Evolutionary conservation across 2,329 filamentous ascomycete genomes (phyloP).

Genomic region (Sclerotinia subarctica): DNA sequence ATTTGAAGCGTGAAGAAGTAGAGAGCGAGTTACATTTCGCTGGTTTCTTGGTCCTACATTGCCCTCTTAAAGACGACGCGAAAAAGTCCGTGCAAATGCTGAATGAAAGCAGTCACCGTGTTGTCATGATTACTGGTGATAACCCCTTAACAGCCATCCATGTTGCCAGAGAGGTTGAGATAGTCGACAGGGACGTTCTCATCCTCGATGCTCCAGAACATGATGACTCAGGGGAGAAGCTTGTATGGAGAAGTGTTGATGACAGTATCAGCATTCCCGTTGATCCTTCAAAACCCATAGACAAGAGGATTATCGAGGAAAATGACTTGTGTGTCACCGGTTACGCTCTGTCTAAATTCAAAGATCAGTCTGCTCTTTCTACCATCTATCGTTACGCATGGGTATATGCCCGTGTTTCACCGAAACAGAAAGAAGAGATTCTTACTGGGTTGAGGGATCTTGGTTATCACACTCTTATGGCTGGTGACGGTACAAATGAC

Average conservation of each 20-base stretch:
- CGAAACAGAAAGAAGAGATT: conserved; percentile 98
- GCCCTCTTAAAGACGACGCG: conserved; percentile 93
- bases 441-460: conserved; percentile 93
- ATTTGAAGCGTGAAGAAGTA: conserved; percentile 88
- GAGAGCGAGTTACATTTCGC: conserved; percentile 84
- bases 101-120: conserved; percentile 97
- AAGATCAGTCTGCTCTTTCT: conserved; percentile 71
- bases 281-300: conserved; percentile 76
- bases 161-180: conserved; percentile 92
- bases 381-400: conserved; percentile 84
- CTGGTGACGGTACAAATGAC: conserved; percentile 96
- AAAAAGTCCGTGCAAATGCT: conserved; percentile 93
- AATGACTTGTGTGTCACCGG: conserved; percentile 97
- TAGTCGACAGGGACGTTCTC: conserved; percentile 90
- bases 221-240: conserved; percentile 71
- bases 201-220: conserved; percentile 95
- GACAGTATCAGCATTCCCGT: conserved; percentile 84
- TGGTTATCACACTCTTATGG: conserved; percentile 98
- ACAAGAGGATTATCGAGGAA: conserved; percentile 71
- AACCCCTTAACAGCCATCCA: conserved; percentile 96
- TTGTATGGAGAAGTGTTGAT: conserved; percentile 94
- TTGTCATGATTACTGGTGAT: conserved; percentile 99
- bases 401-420: conserved; percentile 97
- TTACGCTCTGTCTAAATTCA: conserved; percentile 87
- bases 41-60: conserved; percentile 92